Evolutionary conservation across 202 grass and related monocot genomes (phyloP), one percentile per base, ranked within the genome.

Genomic region (Musa balbisiana): DNA sequence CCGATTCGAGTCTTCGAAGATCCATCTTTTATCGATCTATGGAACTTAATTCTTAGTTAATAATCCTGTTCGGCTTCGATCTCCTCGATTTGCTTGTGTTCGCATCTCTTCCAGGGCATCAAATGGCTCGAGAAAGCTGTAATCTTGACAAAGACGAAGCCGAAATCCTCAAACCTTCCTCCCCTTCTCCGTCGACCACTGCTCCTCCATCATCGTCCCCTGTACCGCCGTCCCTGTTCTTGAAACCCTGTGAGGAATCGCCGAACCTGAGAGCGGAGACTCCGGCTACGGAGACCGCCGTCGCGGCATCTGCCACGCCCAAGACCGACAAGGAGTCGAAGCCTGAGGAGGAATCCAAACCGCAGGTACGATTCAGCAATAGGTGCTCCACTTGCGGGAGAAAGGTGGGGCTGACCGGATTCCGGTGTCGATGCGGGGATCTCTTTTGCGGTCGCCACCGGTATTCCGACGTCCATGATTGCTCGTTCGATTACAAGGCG

Each of bases 61-160:
- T 43, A 43, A 43, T 43, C 5, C 33, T 43, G 33, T 43, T 43
- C 4, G 33, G 33, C 33, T 43, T 43, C 33, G 0, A 43, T n/a
- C 13, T 29, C 27, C 6, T 49, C 16, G 33, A 49, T 49, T 24
- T 49, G 2, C 29, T 51, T 43, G 15, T 13, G 33, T 50, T 69
- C 9, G 27, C 3, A 69, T 51, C 67, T 16, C 9, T 69, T 43
- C 15, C 33, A 10, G 49, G 33, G 12, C 25, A 49, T 20, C 14
- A 69, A 69, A 69, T 69, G 67, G 67, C 33, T 49, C 67, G 11
- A 69, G 67, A 69, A 69, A 69, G 33, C 17, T 69, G 67, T 19
- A 69, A 69, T 49, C 67, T 69, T 51, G 67, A 69, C 67, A 69
- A 69, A 49, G 67, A 69, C 29, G 67, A 69, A 29, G 67, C 67